Base-by-base conservation (phyloP, 306 rosid species). In the Medicago arabica region DNA sequence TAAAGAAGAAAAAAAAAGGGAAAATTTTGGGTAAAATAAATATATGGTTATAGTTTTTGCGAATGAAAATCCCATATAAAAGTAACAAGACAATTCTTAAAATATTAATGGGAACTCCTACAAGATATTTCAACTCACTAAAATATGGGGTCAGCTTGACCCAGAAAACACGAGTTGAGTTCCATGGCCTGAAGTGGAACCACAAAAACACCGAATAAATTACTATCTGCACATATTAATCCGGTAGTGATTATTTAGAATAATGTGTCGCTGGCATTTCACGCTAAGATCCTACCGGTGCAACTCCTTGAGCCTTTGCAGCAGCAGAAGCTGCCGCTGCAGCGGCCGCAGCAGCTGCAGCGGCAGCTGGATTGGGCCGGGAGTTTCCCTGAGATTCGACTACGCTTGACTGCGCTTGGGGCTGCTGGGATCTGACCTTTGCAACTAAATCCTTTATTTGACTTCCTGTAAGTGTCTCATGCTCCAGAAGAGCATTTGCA, bases 271-370 rank as follows among this genome's bases (percentile, higher is more conserved):
- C 58, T 16, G 14, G 17, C 47, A 74, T 44, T 55, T 14, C 7
- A 19, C 12, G 78, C 90, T 88, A 93, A 44, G 97, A 88, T 65
- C 92, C 93, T 9, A 82, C 94, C 0, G 92, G 85, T 16, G 83
- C 69, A 73, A 87, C 73, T 70, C 96, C 96, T 80, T 90, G 86
- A 12, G 91, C 77, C 82, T 87, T 87, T 74, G 96, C 96, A 5
- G 93, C 91, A 39, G 98, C 92, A 31, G 92, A 78, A 49, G 97
- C 96, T 0, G 97, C 92, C 0, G 97, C 92, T 0, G 97, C 97
- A 0, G 97, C 92, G 0, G 97, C 90, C 4, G 93, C 90, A 0
- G 97, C 96, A 0, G 91, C 91, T 0, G 92, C 96, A 0, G 93
- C 89, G 1, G 93, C 96, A 10, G 94, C 90, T 2, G 97, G 81